Percentiles rank a stretch among this genome's conserved stretches.
Conservation (phyloP, 768 basidiomycete species). For the Rhizopogon vesiculosus region DNA sequence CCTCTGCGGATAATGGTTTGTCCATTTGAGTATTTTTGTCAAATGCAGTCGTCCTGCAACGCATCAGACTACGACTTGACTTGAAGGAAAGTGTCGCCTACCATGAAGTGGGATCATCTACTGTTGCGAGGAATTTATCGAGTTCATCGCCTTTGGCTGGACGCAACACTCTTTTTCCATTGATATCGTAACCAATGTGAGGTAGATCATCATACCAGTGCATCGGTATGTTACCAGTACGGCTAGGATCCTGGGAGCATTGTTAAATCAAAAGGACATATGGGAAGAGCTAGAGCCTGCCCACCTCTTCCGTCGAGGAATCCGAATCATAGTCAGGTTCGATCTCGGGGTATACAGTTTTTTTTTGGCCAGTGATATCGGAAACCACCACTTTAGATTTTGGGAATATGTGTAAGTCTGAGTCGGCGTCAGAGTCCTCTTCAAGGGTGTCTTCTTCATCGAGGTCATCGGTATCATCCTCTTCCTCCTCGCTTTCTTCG, state of each 20-base stretch:
- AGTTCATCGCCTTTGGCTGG: slow-evolving; percentile 95
- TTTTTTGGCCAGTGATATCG: slow-evolving; percentile 78
- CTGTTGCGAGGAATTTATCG: slow-evolving; percentile 92
- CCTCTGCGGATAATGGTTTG: slow-evolving; percentile 81
- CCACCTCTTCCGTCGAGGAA: slow-evolving; percentile 87
- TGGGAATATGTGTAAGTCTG: slow-evolving; percentile 54
- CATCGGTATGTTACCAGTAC: slow-evolving; percentile 90
- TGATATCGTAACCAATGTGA: slow-evolving; percentile 95
- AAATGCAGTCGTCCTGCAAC: slow-evolving; percentile 80
- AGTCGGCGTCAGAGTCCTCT: slow-evolving; percentile 29
- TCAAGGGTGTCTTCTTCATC: slow-evolving; percentile 31
- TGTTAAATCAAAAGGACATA: slow-evolving; percentile 7
- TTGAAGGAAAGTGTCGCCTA: slow-evolving; percentile 28
- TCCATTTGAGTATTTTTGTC: slow-evolving; percentile 85
- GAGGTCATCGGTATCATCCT: slow-evolving; percentile 29
- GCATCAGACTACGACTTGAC: neutral
- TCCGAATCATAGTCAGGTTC: slow-evolving; percentile 90
- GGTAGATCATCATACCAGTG: slow-evolving; percentile 99
- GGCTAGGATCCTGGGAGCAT: slow-evolving; percentile 73
- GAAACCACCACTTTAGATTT: slow-evolving; percentile 68
- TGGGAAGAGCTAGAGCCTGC: slow-evolving; percentile 21
- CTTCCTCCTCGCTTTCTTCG: slow-evolving; percentile 31
- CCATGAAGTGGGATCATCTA: slow-evolving; percentile 92
- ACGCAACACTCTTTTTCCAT: slow-evolving; percentile 90
- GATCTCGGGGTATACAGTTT: slow-evolving; percentile 82